These are phyloP conservation scores for Clonostachys chloroleuca DNA, from an alignment of 2,329 filamentous ascomycete species.

Conservation along the genomic window DNA sequence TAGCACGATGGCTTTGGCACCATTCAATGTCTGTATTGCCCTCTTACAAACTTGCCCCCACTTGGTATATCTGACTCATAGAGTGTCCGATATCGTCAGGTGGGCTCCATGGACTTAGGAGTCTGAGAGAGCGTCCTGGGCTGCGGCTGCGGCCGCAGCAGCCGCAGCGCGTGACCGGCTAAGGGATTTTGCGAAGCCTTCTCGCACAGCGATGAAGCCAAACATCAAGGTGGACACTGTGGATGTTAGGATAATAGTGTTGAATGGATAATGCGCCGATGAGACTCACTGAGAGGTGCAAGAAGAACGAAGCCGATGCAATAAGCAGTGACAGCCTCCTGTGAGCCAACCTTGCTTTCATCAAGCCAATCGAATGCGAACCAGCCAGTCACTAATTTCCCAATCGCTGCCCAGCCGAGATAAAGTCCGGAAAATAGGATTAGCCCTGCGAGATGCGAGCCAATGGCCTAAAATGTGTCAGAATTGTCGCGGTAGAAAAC, in stretches of 20 bases:
- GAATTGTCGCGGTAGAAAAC: background rate
- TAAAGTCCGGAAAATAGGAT: conserved; percentile 35
- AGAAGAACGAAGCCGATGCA: conserved; percentile 37
- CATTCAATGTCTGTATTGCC: no score
- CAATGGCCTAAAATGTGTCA: conserved; percentile 30
- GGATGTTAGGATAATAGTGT: background rate
- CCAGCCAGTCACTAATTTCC: conserved; percentile 37
- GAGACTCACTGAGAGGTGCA: conserved; percentile 36
- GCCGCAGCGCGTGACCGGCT: conserved; percentile 9
- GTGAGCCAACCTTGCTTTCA: conserved; percentile 31
- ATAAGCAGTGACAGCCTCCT: conserved; percentile 37
- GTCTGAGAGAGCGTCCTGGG: conserved; percentile 12
- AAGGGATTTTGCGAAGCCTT: conserved; percentile 25
- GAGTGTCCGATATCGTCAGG: no score
- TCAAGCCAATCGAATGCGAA: conserved; percentile 49
- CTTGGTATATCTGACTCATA: no score
- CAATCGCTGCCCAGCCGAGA: conserved; percentile 43
- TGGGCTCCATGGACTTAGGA: background rate
- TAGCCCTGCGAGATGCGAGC: conserved; percentile 34
- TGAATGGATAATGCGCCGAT: background rate
- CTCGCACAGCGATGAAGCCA: conserved; percentile 43
- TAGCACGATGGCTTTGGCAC: no score
- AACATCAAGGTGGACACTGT: conserved; percentile 44
- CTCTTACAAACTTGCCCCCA: no score
- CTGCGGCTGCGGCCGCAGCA: conserved; percentile 14